A percentile compares a stretch with the other conserved stretches of the same genome.
Evolutionary conservation across 2,329 filamentous ascomycete genomes (phyloP).

Genomic region (Neonectria hederae): DNA sequence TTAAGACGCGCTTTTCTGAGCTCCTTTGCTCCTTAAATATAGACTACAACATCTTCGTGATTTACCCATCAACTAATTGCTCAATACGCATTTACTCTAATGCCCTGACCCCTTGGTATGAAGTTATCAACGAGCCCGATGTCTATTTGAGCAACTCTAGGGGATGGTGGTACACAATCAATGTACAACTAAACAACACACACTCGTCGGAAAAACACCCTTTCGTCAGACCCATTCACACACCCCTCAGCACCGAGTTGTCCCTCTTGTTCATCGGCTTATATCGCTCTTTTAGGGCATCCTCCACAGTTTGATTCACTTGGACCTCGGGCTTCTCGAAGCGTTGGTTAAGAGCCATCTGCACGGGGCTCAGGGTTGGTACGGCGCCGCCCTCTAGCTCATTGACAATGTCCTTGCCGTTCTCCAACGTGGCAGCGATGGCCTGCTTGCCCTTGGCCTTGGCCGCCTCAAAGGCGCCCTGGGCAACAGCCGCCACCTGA

Average conservation of each 20-base stretch:
- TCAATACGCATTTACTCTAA: slow-evolving; percentile 19
- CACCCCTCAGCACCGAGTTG: slow-evolving; percentile 54
- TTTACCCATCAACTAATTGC: slow-evolving; percentile 2
- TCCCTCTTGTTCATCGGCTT: slow-evolving; percentile 57
- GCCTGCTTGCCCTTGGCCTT: slow-evolving; percentile 51
- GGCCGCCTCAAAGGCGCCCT: slow-evolving; percentile 46
- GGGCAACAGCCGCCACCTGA: slow-evolving; percentile 48
- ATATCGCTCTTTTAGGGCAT: slow-evolving; percentile 66
- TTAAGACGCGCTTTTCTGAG: not conserved
- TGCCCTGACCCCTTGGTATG: slow-evolving; percentile 19
- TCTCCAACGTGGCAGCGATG: slow-evolving; percentile 51
- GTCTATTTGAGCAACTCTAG: slow-evolving; percentile 41
- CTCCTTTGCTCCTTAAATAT: slow-evolving; percentile 7
- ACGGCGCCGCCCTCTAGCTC: slow-evolving; percentile 50
- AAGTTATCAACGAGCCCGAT: slow-evolving; percentile 33
- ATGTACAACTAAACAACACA: slow-evolving; percentile 39
- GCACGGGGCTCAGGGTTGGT: slow-evolving; percentile 49
- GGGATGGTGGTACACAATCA: slow-evolving; percentile 45
- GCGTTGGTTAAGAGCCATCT: slow-evolving; percentile 62
- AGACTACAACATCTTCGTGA: slow-evolving; percentile 16
- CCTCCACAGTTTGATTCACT: slow-evolving; percentile 60
- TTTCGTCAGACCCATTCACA: slow-evolving; percentile 39
- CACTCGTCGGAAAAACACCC: slow-evolving; percentile 21
- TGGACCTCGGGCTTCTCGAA: slow-evolving; percentile 55
- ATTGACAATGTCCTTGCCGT: slow-evolving; percentile 53